Evolutionary conservation across 495 filamentous ascomycete species (phyloP), one percentile per base, ranked within the genome.

Genomic region (Tirmania nivea): DNA sequence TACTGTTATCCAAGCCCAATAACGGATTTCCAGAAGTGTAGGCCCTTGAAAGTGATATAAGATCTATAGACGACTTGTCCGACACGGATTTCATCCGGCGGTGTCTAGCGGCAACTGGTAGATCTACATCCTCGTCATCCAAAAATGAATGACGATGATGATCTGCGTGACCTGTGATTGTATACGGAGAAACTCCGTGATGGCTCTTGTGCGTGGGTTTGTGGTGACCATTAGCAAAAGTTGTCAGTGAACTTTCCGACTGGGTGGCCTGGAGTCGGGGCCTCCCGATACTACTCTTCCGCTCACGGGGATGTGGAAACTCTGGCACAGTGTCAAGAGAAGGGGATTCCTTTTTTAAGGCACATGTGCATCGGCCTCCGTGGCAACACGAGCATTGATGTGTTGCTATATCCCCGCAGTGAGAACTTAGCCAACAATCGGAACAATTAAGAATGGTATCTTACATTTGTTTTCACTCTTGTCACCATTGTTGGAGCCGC

Each of bases 171-270:
- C 52, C 59, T 47, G 61, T 57, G 19, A 64, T 64, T 20, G 59
- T 64, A 35, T 64, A 64, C 37, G 62, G 62, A 21, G 58, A 64
- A 35, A 61, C 59, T 16, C 62, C 54, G 68, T 90, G 80, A 65
- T 89, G 82, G 68, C 87, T 86, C 5, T 19, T 14, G 67, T 92
- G 84, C 34, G 80, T 77, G 8, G 89, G 88, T 69, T 89, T 89
- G 72, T 94, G 88, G 67, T 95, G 86, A 56, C 89, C 88, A 63
- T 94, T 90, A 51, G 82, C 76, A 70, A 94, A 90, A 56, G 90
- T 78, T 37, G 83, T 86, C 57, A 95, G 73, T 34, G 76, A 75
- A 57, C 76, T 77, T 48, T 94, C 88, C n/a, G 87, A 92, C 59
- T 81, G 84, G 54, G 80, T 78, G 52, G 85, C 83, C 55, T 81